Evolutionary conservation across 202 grass and related monocot genomes (phyloP), one percentile per base, ranked within the genome.

Genomic region (Digitaria exilis): DNA sequence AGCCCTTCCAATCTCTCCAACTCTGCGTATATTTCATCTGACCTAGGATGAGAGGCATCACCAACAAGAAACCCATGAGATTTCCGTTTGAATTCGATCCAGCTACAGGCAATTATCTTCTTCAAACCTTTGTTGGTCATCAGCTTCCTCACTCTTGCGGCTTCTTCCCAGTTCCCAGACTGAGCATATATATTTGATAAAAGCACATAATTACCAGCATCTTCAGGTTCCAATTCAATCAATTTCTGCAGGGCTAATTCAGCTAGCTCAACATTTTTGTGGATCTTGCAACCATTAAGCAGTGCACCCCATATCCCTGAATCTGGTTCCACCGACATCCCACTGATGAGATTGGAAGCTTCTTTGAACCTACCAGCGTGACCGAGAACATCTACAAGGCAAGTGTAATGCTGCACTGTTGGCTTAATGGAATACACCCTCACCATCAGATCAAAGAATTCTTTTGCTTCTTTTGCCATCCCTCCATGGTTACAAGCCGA

Each of bases 181-280:
- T 87, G 87, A 30, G 91, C 85, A 77, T 97, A 97, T 46, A 97
- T 92, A 77, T 97, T 92, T 43, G 91, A 94, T 62, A 90, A 64
- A 83, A 94, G 86, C 7, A 97, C 91, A 37, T 94, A 90, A 84
- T 94, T 94, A 52, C 91, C 94, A 26, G 94, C 85, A 78, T 94
- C 92, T 49, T 92, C 85, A 22, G 86, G 92, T 59, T 97, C 88
- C 29, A 97, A 63, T 76, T 94, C 86, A 65, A 92, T 92, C 63
- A 97, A 68, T 45, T 87, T 97, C 49, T 97, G 74, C 67, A 92
- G 74, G 72, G 86, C 86, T 60, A 97, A 48, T 80, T 92, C 90
- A 61, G 86, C 90, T 52, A 91, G 63, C 61, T 87, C 77, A 69
- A 87, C 59, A 81, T 97, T 94, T 62, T 88, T 86, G 77, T 94